Conservation (phyloP, 768 basidiomycete species). For the Trametes meyenii region DNA sequence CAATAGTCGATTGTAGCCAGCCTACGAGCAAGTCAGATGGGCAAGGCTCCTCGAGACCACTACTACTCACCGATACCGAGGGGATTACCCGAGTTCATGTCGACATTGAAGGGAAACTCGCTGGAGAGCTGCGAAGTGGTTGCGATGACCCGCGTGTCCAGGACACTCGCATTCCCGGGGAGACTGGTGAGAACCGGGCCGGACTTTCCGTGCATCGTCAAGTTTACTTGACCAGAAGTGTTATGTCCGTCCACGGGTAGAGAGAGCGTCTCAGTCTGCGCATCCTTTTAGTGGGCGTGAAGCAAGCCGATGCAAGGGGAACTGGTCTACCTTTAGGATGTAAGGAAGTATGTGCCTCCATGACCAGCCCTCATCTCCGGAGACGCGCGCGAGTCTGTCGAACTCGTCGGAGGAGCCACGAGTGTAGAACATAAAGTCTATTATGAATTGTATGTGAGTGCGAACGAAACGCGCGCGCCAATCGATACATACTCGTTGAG, state of each 20-base stretch:
- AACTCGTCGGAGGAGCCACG: constrained; percentile 24
- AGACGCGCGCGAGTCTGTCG: constrained; percentile 29
- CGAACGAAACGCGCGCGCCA: no score
- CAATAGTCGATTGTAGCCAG: not conserved
- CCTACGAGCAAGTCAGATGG: not conserved
- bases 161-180: not conserved
- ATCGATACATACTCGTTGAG: constrained; percentile 27
- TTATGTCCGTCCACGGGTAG: constrained; percentile 27
- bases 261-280: constrained; percentile 24
- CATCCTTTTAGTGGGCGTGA: not conserved
- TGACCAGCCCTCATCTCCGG: constrained; percentile 24
- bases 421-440: constrained; percentile 8
- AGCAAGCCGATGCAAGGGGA: no score
- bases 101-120: constrained; percentile 45
- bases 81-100: constrained; percentile 45
- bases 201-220: constrained; percentile 24
- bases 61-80: constrained; percentile 33
- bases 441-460: not conserved
- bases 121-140: constrained; percentile 40
- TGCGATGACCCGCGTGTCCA: constrained; percentile 29
- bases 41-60: not conserved
- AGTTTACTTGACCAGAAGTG: constrained; percentile 29
- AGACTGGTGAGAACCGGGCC: constrained; percentile 28
- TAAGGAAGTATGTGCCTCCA: constrained; percentile 6
- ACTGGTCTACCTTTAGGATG: constrained; percentile 21